Percentiles rank a stretch among this genome's conserved stretches.
phyloP scores from a whole-genome alignment of 352 stramenopile species.

The Phytophthora pistaciae region DNA sequence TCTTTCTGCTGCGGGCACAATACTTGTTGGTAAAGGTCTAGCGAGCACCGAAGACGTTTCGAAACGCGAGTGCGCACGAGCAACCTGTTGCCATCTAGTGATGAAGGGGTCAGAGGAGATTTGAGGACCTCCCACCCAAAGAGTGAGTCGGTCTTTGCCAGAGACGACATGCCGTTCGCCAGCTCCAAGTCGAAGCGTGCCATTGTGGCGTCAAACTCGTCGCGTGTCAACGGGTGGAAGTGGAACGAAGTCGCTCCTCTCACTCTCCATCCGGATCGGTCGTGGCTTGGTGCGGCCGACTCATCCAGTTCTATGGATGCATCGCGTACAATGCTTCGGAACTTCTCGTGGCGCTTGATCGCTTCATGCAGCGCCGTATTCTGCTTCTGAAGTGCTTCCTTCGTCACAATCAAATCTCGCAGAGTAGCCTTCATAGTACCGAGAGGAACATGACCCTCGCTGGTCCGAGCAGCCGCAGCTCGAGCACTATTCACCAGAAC shows the following conservation, averaged over 20 bases:
- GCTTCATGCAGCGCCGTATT: constrained; percentile 39
- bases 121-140: constrained; percentile 41
- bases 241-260: constrained; percentile 29
- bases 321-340: constrained; percentile 21
- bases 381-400: constrained; percentile 32
- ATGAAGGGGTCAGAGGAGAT: constrained; percentile 20
- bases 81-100: constrained; percentile 24
- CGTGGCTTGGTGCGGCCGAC: constrained; percentile 10
- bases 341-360: constrained; percentile 30
- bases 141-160: constrained; percentile 21
- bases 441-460: too few relatives aligned
- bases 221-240: constrained; percentile 35
- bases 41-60: constrained; percentile 22
- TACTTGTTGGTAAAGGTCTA: constrained; percentile 23
- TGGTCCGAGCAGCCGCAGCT: constrained; percentile 5
- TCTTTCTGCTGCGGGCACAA: constrained; percentile 30
- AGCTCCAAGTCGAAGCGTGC: constrained; percentile 25
- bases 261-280: constrained; percentile 21
- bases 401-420: constrained; percentile 34
- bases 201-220: constrained; percentile 27
- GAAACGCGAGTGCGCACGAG: constrained; percentile 11
- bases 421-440: constrained; percentile 9
- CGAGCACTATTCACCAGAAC: constrained; percentile 2
- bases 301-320: constrained; percentile 30
- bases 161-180: background rate